Percentiles rank a stretch among this genome's conserved stretches.
Conservation (phyloP, 2,329 filamentous ascomycete genomes). For the Exophiala bonariae region DNA sequence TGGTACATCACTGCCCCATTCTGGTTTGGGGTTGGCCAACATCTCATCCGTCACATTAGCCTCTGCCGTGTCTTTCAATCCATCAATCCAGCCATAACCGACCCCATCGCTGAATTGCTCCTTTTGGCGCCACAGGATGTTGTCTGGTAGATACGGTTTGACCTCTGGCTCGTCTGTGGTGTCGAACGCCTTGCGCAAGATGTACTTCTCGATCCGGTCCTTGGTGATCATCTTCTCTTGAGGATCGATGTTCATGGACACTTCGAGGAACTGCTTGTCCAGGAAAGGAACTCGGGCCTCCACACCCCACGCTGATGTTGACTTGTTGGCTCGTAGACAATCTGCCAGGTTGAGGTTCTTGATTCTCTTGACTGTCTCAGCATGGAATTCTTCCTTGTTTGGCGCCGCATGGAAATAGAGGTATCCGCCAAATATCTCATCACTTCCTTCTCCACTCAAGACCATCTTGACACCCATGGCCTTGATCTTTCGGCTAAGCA, state of each 20-base stretch:
- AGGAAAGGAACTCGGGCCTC: conserved; percentile 98
- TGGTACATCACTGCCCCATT: conserved; percentile 91
- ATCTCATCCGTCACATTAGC: conserved; percentile 90
- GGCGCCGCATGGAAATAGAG: conserved; percentile 97
- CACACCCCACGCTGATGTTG: conserved; percentile 94
- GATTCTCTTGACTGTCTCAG: conserved; percentile 88
- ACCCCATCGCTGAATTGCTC: conserved; percentile 99
- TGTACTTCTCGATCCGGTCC: conserved; percentile 93
- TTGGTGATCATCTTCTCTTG: conserved; percentile 93
- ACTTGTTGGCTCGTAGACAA: conserved; percentile 98
- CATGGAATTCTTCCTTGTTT: conserved; percentile 87
- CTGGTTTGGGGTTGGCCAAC: conserved; percentile 96
- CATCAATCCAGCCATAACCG: conserved; percentile 98
- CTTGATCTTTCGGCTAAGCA: conserved; percentile 98
- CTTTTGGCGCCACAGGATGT: conserved; percentile 98
- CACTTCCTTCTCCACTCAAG: conserved; percentile 90
- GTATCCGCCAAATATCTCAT: conserved; percentile 98
- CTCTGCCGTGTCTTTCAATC: conserved; percentile 91
- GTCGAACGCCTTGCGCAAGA: conserved; percentile 96
- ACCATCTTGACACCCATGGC: conserved; percentile 99
- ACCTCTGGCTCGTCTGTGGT: conserved; percentile 79
- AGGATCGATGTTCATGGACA: conserved; percentile 90
- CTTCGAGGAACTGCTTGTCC: conserved; percentile 94
- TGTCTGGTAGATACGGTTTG: conserved; percentile 86
- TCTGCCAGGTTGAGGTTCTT: conserved; percentile 97